Conservation (phyloP, 2,329 filamentous ascomycete species). For the Dactylonectria estremocensis region DNA sequence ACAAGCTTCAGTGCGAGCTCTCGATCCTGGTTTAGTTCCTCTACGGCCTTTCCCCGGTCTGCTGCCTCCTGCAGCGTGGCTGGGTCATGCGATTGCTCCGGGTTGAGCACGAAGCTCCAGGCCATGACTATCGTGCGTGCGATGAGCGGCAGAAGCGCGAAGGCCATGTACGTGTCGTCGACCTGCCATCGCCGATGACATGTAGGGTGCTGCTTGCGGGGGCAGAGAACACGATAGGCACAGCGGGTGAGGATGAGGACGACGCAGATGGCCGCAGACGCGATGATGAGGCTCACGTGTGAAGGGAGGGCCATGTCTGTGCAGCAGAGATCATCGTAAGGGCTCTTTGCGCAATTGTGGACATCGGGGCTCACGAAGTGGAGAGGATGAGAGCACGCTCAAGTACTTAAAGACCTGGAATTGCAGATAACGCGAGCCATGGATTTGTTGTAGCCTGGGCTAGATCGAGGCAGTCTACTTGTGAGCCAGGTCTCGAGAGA, state of each 20-base stretch:
- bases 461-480: too few relatives aligned
- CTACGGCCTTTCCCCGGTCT: slow-evolving; percentile 28
- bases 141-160: slow-evolving; percentile 49
- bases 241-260: slow-evolving; percentile 49
- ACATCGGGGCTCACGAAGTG: too few relatives aligned
- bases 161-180: slow-evolving; percentile 52
- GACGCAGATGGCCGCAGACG: slow-evolving; percentile 47
- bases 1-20: slow-evolving; percentile 46
- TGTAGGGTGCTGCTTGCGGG: slow-evolving; percentile 45
- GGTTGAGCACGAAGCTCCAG: slow-evolving; percentile 46
- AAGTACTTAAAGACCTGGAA: too few relatives aligned
- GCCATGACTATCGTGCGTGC: slow-evolving; percentile 46
- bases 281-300: slow-evolving; percentile 46
- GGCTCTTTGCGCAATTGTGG: too few relatives aligned
- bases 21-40: slow-evolving; percentile 38
- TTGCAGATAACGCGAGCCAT: too few relatives aligned
- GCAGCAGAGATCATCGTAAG: too few relatives aligned
- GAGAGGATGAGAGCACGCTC: too few relatives aligned
- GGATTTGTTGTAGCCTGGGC: too few relatives aligned
- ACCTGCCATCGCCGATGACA: slow-evolving; percentile 51
- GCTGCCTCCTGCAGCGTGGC: slow-evolving; percentile 42
- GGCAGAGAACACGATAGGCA: slow-evolving; percentile 48
- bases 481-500: too few relatives aligned
- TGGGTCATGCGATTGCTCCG: slow-evolving; percentile 42
- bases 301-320: slow-evolving; percentile 36